phyloP scores from a whole-genome alignment of 495 filamentous ascomycete species.

The Hyaloscypha bicolor region DNA sequence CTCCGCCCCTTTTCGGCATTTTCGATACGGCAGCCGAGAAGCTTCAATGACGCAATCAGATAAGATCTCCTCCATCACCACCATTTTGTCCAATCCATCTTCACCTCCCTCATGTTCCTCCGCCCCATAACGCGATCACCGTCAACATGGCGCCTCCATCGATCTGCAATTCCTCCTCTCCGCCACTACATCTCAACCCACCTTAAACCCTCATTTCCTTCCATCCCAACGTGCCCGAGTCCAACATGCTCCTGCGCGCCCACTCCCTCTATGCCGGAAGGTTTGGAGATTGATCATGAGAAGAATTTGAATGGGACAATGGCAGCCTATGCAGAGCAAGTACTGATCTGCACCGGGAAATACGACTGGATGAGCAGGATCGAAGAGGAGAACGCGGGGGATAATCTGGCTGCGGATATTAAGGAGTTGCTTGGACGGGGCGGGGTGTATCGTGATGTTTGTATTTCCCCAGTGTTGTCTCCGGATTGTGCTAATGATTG shows the following conservation, averaged over 20 bases:
- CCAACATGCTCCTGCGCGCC: constrained; percentile 71
- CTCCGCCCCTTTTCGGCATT: constrained; percentile 16
- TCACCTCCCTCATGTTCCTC: constrained; percentile 25
- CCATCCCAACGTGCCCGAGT: constrained; percentile 57
- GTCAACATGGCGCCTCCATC: neutral
- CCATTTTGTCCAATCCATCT: neutral
- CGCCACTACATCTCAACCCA: neutral
- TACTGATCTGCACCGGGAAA: constrained; percentile 79
- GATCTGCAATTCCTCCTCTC: neutral
- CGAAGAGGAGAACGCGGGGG: constrained; percentile 52
- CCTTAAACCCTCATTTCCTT: constrained; percentile 24
- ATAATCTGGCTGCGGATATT: constrained; percentile 70
- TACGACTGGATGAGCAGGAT: constrained; percentile 80
- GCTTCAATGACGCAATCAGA: constrained; percentile 11
- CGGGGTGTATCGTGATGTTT: constrained; percentile 66
- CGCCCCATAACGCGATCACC: constrained; percentile 20
- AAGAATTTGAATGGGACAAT: constrained; percentile 73
- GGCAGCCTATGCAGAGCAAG: constrained; percentile 76
- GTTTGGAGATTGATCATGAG: constrained; percentile 73
- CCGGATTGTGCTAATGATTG: constrained; percentile 6
- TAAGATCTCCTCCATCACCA: neutral
- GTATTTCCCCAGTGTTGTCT: neutral
- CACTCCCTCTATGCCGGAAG: constrained; percentile 64
- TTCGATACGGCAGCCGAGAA: constrained; percentile 10
- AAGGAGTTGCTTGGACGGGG: constrained; percentile 67